Conservation (phyloP, 768 basidiomycete species). For the Boletales sp. region DNA sequence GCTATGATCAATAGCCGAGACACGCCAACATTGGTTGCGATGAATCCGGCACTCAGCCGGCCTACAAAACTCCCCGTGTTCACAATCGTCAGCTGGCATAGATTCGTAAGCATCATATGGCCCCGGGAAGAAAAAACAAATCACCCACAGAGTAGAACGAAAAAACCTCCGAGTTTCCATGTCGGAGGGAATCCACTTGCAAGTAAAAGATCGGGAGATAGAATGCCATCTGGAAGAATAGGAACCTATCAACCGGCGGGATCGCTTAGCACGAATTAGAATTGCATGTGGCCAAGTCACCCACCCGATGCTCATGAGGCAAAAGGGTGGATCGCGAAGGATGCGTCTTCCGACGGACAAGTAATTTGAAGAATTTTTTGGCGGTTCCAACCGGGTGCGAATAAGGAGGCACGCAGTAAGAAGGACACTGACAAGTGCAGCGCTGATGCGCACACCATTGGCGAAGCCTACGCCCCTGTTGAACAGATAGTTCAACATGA, state of each 20-base stretch:
- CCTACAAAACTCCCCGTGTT: slow-evolving; percentile 52
- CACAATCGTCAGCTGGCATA: slow-evolving; percentile 44
- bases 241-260: slow-evolving; percentile 3
- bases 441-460: slow-evolving; percentile 47
- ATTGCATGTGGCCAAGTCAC: not conserved
- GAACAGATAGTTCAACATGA: slow-evolving; percentile 30
- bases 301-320: slow-evolving; percentile 20
- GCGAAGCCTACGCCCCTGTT: slow-evolving; percentile 32
- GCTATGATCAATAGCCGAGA: slow-evolving; percentile 40
- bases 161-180: slow-evolving; percentile 41
- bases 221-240: slow-evolving; percentile 35
- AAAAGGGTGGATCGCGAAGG: slow-evolving; percentile 15
- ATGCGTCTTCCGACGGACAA: slow-evolving; percentile 12
- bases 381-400: slow-evolving; percentile 39
- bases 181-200: slow-evolving; percentile 49
- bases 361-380: slow-evolving; percentile 13
- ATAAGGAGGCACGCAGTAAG: slow-evolving; percentile 30
- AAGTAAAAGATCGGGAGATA: slow-evolving; percentile 55
- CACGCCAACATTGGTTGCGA: slow-evolving; percentile 41
- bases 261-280: not conserved
- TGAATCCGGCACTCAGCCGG: slow-evolving; percentile 42
- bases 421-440: slow-evolving; percentile 40
- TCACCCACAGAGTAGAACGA: slow-evolving; percentile 53
- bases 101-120: not conserved
- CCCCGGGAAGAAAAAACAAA: not conserved